Conservation (phyloP, 129 eudicot species). For the Escallonia rubra region DNA sequence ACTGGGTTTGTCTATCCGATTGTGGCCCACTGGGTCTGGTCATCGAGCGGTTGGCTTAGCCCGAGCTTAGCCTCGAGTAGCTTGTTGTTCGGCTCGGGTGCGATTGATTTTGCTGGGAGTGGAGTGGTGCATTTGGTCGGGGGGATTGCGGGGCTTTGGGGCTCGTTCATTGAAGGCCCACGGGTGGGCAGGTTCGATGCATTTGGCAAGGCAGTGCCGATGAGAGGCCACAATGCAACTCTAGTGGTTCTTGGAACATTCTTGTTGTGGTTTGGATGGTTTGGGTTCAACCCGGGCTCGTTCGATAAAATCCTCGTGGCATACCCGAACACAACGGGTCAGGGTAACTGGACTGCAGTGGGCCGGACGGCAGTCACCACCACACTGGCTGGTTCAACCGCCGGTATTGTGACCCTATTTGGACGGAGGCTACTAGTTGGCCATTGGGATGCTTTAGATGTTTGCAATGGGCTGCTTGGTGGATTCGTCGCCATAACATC, state of each 20-base stretch:
- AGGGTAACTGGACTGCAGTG: slow-evolving; percentile 62
- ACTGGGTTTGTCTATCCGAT: slow-evolving; percentile 63
- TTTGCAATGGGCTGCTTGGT: slow-evolving; percentile 62
- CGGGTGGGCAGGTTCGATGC: slow-evolving; percentile 67
- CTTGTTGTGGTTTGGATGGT: slow-evolving; percentile 69
- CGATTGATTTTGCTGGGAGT: slow-evolving; percentile 68
- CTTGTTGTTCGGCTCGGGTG: slow-evolving; percentile 48
- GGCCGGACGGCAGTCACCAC: slow-evolving; percentile 66
- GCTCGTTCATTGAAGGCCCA: slow-evolving; percentile 61
- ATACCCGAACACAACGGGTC: slow-evolving; percentile 38
- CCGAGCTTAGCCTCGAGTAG: slow-evolving; percentile 31
- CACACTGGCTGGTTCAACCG: slow-evolving; percentile 55
- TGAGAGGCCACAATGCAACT: slow-evolving; percentile 57
- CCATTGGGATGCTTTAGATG: slow-evolving; percentile 68
- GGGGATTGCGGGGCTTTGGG: slow-evolving; percentile 67
- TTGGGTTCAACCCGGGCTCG: slow-evolving; percentile 67
- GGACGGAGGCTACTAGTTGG: slow-evolving; percentile 52
- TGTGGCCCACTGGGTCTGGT: slow-evolving; percentile 77
- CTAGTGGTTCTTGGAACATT: slow-evolving; percentile 66
- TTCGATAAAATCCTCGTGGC: slow-evolving; percentile 49
- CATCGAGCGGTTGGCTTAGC: slow-evolving; percentile 51
- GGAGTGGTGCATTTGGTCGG: slow-evolving; percentile 73
- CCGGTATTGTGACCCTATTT: slow-evolving; percentile 56
- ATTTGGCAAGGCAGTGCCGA: slow-evolving; percentile 56
- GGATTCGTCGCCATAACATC: slow-evolving; percentile 70